Base-by-base conservation (phyloP, 148 eudicot genomes). In the Amaranthus hypochondriacus region DNA sequence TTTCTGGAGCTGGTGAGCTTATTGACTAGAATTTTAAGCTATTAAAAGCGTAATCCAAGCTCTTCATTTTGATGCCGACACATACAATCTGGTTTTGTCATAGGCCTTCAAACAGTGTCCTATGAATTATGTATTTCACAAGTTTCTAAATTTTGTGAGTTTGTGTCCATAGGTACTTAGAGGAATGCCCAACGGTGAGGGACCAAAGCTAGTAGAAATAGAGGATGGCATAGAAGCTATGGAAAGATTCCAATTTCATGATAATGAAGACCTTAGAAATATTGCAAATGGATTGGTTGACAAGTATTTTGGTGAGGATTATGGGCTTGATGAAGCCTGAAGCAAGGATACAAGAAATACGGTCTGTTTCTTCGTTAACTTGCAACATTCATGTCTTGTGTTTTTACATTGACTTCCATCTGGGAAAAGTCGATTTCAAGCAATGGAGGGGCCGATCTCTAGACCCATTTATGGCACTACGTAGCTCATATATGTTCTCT, bases 211-310 rank as follows among this genome's bases (percentile, higher is more conserved):
- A 51, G 97, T 95, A 5, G 99, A 95, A 82, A 88, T 82, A 60
- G 94, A 90, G 78, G 99, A 95, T 70, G 97, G 97, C 12, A 92
- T 95, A 28, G 99, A 95, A 59, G 99, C 99, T 79, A 88, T 95
- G 96, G 99, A 95, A 73, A 84, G 96, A 73, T 90, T 88, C 71
- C 97, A 92, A 71, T 95, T 95, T 69, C 99, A 95, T 57, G 97
- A 92, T 73, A 95, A 95, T 75, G 97, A 95, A 76, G 96, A 90
- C 57, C 88, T 92, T 6, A 81, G 97, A 82, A 86, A 73, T 63
- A 95, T 95, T 97, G 99, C 97, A 50, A 95, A 89, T 73, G 82
- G 85, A 54, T 75, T 95, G 56, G 92, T 95, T 71, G 99, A 95
- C 81, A 85, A 76, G 71, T 95, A 95, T 75, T 95, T 95, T 39